Percentiles rank a stretch among this genome's conserved stretches.
These are phyloP conservation scores for Neolentinus lepideus DNA, from an alignment of 1,284 basidiomycete genomes.

Conservation along the genomic window DNA sequence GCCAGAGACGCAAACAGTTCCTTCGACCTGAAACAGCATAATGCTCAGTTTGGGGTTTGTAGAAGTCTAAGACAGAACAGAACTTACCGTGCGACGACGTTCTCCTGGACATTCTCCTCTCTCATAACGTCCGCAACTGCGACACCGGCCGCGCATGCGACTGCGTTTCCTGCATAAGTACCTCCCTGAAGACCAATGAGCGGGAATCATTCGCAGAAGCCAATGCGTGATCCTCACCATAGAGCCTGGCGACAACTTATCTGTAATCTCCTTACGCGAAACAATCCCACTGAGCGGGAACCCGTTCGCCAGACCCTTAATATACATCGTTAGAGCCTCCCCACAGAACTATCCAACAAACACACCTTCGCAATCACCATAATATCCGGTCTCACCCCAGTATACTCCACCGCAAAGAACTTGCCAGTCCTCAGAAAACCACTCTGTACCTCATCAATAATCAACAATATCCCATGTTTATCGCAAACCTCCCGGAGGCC, in stretches of 20 bases:
- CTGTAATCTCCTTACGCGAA: slow-evolving; percentile 77
- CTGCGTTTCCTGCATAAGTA: slow-evolving; percentile 87
- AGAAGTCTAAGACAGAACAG: slow-evolving; percentile 2
- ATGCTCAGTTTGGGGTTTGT: background rate
- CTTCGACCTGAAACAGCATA: slow-evolving; percentile 43
- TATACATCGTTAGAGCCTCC: slow-evolving; percentile 4
- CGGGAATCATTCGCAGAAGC: too few relatives aligned
- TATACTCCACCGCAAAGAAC: slow-evolving; percentile 76
- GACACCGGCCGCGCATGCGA: slow-evolving; percentile 82
- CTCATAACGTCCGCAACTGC: slow-evolving; percentile 75
- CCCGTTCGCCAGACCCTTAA: slow-evolving; percentile 85
- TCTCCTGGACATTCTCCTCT: slow-evolving; percentile 73
- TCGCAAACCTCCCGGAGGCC: slow-evolving; percentile 84
- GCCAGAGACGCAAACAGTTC: slow-evolving; percentile 66
- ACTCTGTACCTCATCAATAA: slow-evolving; percentile 86
- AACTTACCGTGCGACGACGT: slow-evolving; percentile 63
- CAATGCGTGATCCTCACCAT: slow-evolving; percentile 42
- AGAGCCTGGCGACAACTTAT: slow-evolving; percentile 71
- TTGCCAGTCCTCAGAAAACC: slow-evolving; percentile 90
- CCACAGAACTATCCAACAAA: background rate
- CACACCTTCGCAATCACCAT: slow-evolving; percentile 81
- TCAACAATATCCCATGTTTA: slow-evolving; percentile 75
- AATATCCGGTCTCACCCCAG: slow-evolving; percentile 82
- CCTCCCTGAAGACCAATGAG: slow-evolving; percentile 50
- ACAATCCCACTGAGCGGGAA: slow-evolving; percentile 90